Percentiles rank a stretch among this genome's conserved stretches.
Conservation (phyloP, 2,329 filamentous ascomycete genomes). For the Pseudogymnoascus sp. region DNA sequence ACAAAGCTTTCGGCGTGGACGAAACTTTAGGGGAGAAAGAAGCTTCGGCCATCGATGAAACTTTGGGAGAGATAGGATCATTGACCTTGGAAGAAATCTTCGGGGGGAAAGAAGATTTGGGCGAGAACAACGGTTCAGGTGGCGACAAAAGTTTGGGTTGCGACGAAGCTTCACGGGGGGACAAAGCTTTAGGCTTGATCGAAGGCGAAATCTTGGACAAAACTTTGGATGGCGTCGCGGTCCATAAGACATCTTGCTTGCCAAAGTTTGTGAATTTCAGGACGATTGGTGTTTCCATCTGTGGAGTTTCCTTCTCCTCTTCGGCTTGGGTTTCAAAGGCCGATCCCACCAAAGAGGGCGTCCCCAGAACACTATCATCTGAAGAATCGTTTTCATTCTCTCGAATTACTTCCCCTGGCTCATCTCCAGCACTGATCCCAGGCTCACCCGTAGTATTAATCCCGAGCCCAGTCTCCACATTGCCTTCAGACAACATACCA, state of each 20-base stretch:
- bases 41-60: not conserved
- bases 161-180: not conserved
- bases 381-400: not conserved
- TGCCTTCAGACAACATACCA: not conserved
- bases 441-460: not conserved
- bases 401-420: not conserved
- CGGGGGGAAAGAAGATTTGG: not conserved
- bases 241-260: not conserved
- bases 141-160: not conserved
- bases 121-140: not conserved
- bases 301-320: not conserved
- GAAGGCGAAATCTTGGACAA: not conserved
- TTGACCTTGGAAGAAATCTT: not conserved
- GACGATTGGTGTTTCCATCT: not conserved
- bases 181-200: not conserved
- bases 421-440: not conserved
- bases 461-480: not conserved
- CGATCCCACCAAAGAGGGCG: not conserved
- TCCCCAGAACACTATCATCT: not conserved
- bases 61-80: too few relatives aligned
- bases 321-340: not conserved
- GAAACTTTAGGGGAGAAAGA: too few relatives aligned
- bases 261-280: not conserved
- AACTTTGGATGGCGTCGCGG: not conserved
- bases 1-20: not conserved